Conservation (phyloP, 805 yeast species). For the Pichia kluyveri region DNA sequence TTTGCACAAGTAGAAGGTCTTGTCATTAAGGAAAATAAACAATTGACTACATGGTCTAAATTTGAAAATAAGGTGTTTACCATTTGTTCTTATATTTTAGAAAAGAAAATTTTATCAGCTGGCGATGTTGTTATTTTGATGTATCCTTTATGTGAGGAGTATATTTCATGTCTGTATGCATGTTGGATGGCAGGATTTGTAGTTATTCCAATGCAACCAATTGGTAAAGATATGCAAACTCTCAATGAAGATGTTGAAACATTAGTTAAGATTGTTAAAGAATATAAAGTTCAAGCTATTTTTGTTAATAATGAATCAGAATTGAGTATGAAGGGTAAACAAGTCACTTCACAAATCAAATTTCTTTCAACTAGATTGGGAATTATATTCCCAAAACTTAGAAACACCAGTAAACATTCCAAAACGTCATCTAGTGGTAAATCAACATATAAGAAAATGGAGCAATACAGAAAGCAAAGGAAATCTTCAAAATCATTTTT, state of each 20-base stretch:
- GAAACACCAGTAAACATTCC: conserved; percentile 57
- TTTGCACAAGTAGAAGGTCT: conserved; percentile 36
- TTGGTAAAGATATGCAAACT: conserved; percentile 45
- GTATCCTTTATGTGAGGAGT: conserved; percentile 85
- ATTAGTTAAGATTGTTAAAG: conserved; percentile 54
- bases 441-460: conserved; percentile 35
- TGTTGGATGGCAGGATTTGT: conserved; percentile 75
- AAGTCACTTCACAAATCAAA: conserved; percentile 51
- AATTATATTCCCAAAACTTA: conserved; percentile 39
- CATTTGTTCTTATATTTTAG: conserved; percentile 60
- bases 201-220: conserved; percentile 67
- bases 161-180: conserved; percentile 72
- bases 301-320: conserved; percentile 77
- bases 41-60: conserved; percentile 53
- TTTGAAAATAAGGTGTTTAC: conserved; percentile 72
- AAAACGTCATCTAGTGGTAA: conserved; percentile 25
- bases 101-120: conserved; percentile 50
- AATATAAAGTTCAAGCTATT: conserved; percentile 61
- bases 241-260: conserved; percentile 68
- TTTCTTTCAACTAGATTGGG: conserved; percentile 19
- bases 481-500: conserved; percentile 27
- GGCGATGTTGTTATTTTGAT: conserved; percentile 73
- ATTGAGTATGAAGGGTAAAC: conserved; percentile 55
- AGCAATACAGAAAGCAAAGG: conserved; percentile 19
- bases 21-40: conserved; percentile 39